Base-by-base conservation (phyloP, 257 asterid species). In the Knoxia roxburghii region DNA sequence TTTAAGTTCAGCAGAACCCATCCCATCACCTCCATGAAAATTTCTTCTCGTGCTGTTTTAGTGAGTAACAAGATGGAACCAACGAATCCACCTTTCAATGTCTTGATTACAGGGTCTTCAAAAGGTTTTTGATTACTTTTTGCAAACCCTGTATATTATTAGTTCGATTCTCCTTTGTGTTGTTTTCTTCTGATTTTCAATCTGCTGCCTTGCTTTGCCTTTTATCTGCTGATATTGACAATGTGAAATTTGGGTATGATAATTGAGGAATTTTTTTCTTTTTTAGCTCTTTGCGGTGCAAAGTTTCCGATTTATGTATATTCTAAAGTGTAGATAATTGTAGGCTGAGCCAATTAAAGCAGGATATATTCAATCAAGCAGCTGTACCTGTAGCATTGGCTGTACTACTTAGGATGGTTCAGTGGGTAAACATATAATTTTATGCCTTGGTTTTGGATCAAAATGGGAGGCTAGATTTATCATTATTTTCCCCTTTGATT, bases 81-180 rank as follows among this genome's bases (percentile, higher is more conserved):
- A 23, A 91, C 87, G 96, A 12, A 81, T 73, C 95, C 95, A 37
- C 98, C 98, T 20, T 89, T 78, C 68, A 89, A 86, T 65, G 96
- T 91, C 67, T 79, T 91, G 82, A 89, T 89, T 70, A 91, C 95
- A 7, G 98, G 98, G 64, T 85, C 92, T 57, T 80, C 86, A 41
- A 91, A 91, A 83, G 98, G 98, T 91, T 52, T 26, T 60, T 9
- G 12, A 6, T 50, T 6, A 32, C 32, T 30, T 72, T 45, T 64
- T 9, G 2, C 33, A 1, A 49, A 15, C 20, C 40, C 23, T 54
- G 20, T 46, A 4, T 46, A 2, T 14, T 53, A 1, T 35, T 5
- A 17, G 12, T 20, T 67, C 24, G 8, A 50, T 6, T 50, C 29
- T 20, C 27, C 4, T 2, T 59, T 15, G 14, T 3, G 46, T 55